Percentiles rank a stretch among this genome's conserved stretches.
phyloP scores from a whole-genome alignment of 352 stramenopile genomes.

The Phytophthora agathidicida region DNA sequence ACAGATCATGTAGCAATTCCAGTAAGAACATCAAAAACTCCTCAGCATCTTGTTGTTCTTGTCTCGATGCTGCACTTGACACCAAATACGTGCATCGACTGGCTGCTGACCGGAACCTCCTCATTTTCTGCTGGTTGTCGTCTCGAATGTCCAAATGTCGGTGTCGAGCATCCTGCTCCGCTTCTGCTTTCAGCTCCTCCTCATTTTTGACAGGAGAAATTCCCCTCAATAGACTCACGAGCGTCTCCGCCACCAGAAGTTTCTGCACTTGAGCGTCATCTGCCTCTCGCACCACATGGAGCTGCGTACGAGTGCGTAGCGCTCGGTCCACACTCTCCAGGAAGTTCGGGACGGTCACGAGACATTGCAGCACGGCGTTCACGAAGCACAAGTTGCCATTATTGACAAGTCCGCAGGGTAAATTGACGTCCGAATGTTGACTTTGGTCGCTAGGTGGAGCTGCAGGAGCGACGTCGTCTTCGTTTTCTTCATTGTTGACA shows the following conservation, averaged over 20 bases:
- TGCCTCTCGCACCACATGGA: constrained; percentile 23
- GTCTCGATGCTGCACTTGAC: constrained; percentile 29
- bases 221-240: constrained; percentile 34
- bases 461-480: not conserved
- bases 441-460: not conserved
- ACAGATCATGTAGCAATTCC: constrained; percentile 68
- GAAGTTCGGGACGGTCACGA: constrained; percentile 55
- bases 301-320: constrained; percentile 25
- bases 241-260: constrained; percentile 32
- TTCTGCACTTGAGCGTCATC: constrained; percentile 30
- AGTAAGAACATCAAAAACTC: constrained; percentile 78
- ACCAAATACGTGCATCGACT: constrained; percentile 66
- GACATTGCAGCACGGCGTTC: constrained; percentile 76
- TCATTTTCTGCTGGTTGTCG: constrained; percentile 35
- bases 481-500: constrained; percentile 24
- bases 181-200: constrained; percentile 13
- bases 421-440: constrained; percentile 3
- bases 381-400: constrained; percentile 80
- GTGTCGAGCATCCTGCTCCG: constrained; percentile 3
- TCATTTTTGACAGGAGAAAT: constrained; percentile 17
- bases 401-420: constrained; percentile 59
- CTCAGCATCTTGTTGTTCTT: constrained; percentile 87
- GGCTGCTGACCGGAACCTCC: constrained; percentile 28
- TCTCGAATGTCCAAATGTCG: constrained; percentile 23
- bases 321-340: constrained; percentile 31